Evolutionary conservation across 2,329 filamentous ascomycete genomes (phyloP).

Genomic region (Aspergillus sp.): DNA sequence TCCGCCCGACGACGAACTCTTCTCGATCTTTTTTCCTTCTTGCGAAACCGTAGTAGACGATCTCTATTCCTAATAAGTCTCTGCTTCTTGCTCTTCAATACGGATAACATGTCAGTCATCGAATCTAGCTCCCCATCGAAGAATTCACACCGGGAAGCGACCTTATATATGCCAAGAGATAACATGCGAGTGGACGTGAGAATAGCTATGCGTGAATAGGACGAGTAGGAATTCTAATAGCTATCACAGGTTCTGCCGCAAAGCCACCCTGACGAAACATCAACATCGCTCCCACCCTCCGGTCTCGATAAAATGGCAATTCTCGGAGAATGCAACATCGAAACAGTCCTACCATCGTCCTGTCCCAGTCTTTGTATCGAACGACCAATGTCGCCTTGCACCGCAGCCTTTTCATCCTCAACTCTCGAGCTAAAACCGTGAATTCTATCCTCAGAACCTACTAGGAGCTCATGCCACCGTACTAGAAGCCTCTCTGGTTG

Average conservation of each 20-base stretch:
- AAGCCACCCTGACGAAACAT: constrained; percentile 33
- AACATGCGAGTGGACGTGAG: constrained; percentile 31
- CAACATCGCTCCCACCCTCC: constrained; percentile 30
- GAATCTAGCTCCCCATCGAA: constrained; percentile 31
- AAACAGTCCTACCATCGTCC: constrained; percentile 28
- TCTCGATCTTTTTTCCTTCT: too few species aligned
- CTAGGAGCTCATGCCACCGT: constrained; percentile 22
- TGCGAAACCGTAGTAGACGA: too few species aligned
- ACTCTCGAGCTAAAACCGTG: constrained; percentile 23
- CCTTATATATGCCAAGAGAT: constrained; percentile 34
- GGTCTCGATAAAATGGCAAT: constrained; percentile 22
- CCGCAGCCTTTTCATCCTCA: constrained; percentile 29
- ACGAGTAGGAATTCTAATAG: constrained; percentile 1
- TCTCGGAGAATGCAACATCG: constrained; percentile 28
- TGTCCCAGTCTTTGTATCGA: constrained; percentile 20
- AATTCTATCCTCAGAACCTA: constrained; percentile 27
- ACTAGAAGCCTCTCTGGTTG: constrained; percentile 21
- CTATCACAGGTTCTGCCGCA: constrained; percentile 29
- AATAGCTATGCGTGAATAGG: constrained; percentile 1
- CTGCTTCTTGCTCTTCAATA: not conserved
- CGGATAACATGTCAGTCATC: constrained; percentile 25
- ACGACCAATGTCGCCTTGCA: constrained; percentile 26
- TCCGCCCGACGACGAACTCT: too few species aligned
- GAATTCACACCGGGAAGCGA: constrained; percentile 33
- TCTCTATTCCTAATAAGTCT: too few species aligned